Conservation (phyloP, 139 green algal genomes). For the Micromonas pusilla region DNA sequence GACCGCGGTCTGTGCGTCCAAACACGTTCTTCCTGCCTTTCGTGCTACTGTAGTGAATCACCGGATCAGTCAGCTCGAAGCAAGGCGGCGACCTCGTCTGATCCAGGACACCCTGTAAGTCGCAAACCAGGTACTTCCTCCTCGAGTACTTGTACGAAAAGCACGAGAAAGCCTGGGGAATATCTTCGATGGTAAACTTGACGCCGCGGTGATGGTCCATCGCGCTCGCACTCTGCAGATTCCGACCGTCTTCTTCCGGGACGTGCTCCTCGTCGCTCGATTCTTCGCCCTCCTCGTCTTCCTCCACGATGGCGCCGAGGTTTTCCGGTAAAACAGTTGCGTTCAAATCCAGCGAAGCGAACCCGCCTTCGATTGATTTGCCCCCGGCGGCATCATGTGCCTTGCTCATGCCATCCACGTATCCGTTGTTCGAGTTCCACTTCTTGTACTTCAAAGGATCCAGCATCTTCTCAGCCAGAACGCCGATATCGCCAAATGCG, state of each 20-base stretch:
- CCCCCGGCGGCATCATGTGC: not conserved
- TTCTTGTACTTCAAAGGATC: constrained; percentile 37
- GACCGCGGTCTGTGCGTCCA: constrained; percentile 1
- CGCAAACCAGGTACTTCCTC: constrained; percentile 42
- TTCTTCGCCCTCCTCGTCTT: constrained; percentile 10
- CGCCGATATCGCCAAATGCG: not conserved
- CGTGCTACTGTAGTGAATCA: constrained; percentile 37
- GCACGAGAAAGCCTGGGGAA: constrained; percentile 43
- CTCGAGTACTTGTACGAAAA: constrained; percentile 32
- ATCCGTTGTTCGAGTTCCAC: constrained; percentile 33
- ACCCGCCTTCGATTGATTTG: not conserved
- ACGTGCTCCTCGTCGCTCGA: not conserved
- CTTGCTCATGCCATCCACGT: not conserved
- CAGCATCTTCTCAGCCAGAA: constrained; percentile 42
- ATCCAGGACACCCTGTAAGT: constrained; percentile 40
- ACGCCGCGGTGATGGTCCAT: not conserved
- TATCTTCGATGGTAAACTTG: constrained; percentile 4
- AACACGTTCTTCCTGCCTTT: not conserved
- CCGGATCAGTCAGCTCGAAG: constrained; percentile 43
- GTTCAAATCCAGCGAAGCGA: not conserved
- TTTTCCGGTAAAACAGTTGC: not conserved
- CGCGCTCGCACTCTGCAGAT: not conserved
- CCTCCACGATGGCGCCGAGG: constrained; percentile 3
- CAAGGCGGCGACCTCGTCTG: constrained; percentile 1
- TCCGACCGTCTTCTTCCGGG: not conserved